Conservation (phyloP, 768 basidiomycete genomes). For the Leccinum obscurum region DNA sequence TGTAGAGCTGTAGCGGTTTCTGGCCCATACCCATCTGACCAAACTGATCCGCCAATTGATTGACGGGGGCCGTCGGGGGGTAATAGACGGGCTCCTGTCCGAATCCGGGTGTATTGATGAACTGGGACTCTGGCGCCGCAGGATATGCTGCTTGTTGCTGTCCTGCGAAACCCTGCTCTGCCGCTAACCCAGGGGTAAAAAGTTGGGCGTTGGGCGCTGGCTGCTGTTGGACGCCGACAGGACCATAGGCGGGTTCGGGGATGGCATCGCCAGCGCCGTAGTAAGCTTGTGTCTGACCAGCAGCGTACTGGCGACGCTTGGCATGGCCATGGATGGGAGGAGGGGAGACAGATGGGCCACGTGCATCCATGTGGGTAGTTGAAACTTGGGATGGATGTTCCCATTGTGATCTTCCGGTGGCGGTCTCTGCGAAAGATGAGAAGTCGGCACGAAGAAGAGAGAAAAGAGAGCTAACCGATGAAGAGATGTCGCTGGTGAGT, state of each 20-base stretch:
- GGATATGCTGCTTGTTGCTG: slow-evolving; percentile 61
- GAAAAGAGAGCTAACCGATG: slow-evolving; percentile 61
- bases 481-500: slow-evolving; percentile 82
- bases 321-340: slow-evolving; percentile 42
- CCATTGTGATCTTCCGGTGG: slow-evolving; percentile 87
- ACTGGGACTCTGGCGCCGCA: slow-evolving; percentile 46
- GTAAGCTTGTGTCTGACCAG: no score
- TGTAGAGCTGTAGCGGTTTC: slow-evolving; percentile 77
- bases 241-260: no score
- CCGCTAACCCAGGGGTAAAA: slow-evolving; percentile 83
- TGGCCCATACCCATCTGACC: slow-evolving; percentile 86
- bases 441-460: slow-evolving; percentile 5
- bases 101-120: slow-evolving; percentile 45
- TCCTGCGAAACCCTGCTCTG: slow-evolving; percentile 63
- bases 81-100: slow-evolving; percentile 44
- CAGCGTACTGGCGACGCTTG: no score
- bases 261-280: no score
- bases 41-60: slow-evolving; percentile 80
- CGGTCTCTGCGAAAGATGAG: slow-evolving; percentile 59
- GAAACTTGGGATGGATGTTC: slow-evolving; percentile 60
- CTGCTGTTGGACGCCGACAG: slow-evolving; percentile 38
- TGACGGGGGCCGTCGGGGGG: slow-evolving; percentile 44
- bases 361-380: slow-evolving; percentile 39
- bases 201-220: slow-evolving; percentile 50
- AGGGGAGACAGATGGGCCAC: slow-evolving; percentile 46